Conservation (phyloP, 495 filamentous ascomycete species). For the Penicillium herquei region DNA sequence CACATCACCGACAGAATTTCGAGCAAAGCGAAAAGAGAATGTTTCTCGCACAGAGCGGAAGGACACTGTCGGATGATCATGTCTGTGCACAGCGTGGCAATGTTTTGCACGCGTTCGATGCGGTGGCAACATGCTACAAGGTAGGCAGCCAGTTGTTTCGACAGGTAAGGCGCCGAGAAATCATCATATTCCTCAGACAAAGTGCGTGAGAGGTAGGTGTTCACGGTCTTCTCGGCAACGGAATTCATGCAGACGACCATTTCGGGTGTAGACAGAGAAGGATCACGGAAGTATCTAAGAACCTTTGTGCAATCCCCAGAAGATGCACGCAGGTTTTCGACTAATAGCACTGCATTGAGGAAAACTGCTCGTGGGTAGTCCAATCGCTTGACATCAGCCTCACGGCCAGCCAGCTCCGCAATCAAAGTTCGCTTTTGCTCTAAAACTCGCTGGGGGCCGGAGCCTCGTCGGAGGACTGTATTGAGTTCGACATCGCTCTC, state of each 20-base stretch:
- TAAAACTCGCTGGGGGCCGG: slow-evolving; percentile 68
- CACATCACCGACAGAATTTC: slow-evolving; percentile 93
- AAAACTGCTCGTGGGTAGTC: slow-evolving; percentile 89
- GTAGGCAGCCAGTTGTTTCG: slow-evolving; percentile 78
- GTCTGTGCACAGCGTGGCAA: slow-evolving; percentile 77
- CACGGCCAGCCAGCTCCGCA: slow-evolving; percentile 67
- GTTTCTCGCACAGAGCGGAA: slow-evolving; percentile 84
- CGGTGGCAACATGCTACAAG: slow-evolving; percentile 90
- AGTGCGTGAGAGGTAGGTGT: slow-evolving; percentile 69
- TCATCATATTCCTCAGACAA: slow-evolving; percentile 64
- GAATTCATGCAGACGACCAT: slow-evolving; percentile 85
- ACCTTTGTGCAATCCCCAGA: slow-evolving; percentile 85
- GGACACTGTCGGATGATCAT: slow-evolving; percentile 80
- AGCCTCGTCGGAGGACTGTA: slow-evolving; percentile 79
- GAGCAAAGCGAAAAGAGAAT: slow-evolving; percentile 85
- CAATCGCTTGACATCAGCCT: slow-evolving; percentile 72
- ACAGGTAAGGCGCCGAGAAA: slow-evolving; percentile 83
- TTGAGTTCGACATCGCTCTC: slow-evolving; percentile 97
- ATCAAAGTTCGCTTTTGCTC: slow-evolving; percentile 78
- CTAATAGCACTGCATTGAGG: slow-evolving; percentile 77
- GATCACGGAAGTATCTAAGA: slow-evolving; percentile 88
- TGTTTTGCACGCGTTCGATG: slow-evolving; percentile 81
- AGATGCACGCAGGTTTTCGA: slow-evolving; percentile 80
- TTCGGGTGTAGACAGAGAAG: slow-evolving; percentile 72
- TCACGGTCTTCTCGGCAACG: slow-evolving; percentile 70